Percentiles rank a stretch among this genome's conserved stretches.
Conservation (phyloP, 108 stramenopile genomes). For the Mediolabrus comicus region DNA sequence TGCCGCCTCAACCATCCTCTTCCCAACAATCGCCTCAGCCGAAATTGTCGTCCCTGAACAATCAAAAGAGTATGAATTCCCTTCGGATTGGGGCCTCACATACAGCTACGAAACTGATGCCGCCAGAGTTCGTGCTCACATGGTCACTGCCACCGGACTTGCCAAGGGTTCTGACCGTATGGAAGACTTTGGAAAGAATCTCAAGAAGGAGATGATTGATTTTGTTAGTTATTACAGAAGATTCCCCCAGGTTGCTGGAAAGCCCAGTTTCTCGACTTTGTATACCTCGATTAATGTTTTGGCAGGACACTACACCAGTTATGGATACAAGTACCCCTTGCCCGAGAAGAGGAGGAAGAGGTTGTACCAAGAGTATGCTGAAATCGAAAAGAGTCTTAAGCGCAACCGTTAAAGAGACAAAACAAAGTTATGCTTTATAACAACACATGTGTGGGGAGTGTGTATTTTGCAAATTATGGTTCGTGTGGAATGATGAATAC, state of each 20-base stretch:
- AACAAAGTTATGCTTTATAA: no score
- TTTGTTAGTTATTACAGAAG: constrained; percentile 92
- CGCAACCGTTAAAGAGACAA: constrained; percentile 83
- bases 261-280: constrained; percentile 91
- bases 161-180: constrained; percentile 89
- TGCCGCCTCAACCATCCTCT: constrained; percentile 47
- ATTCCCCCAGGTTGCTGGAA: constrained; percentile 91
- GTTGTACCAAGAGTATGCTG: constrained; percentile 94
- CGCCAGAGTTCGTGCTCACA: constrained; percentile 87
- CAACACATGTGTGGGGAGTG: background rate
- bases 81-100: constrained; percentile 84
- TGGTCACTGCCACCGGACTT: constrained; percentile 83
- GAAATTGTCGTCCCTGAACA: constrained; percentile 79
- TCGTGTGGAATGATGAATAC: background rate
- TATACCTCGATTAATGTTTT: constrained; percentile 96
- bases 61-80: constrained; percentile 70
- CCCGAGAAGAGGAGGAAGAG: constrained; percentile 98
- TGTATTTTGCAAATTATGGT: no score
- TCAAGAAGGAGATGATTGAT: constrained; percentile 98
- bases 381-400: constrained; percentile 90
- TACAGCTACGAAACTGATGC: constrained; percentile 93
- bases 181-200: constrained; percentile 91
- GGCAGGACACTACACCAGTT: constrained; percentile 96
- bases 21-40: constrained; percentile 57
- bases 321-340: constrained; percentile 97